phyloP scores from a whole-genome alignment of 2,329 filamentous ascomycete genomes.

The Colletotrichum sp. region DNA sequence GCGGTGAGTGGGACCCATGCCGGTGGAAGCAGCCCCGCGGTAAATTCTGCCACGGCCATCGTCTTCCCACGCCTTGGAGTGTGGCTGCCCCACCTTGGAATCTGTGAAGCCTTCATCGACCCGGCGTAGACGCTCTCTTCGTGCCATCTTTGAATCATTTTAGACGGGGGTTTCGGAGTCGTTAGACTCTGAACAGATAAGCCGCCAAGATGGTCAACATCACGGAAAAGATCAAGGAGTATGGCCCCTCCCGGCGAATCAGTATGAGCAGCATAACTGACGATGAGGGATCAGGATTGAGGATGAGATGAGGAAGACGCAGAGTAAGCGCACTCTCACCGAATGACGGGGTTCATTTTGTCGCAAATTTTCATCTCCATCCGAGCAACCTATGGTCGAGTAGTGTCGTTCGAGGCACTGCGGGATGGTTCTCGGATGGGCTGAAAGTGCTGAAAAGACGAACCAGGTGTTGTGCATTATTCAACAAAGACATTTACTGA shows the following conservation, averaged over 20 bases:
- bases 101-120: constrained; percentile 15
- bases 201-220: constrained; percentile 90
- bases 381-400: background rate
- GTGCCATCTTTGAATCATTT: background rate
- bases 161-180: background rate
- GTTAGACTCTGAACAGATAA: constrained; percentile 14
- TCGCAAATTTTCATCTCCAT: background rate
- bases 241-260: constrained; percentile 41
- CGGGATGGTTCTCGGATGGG: background rate
- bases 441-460: background rate
- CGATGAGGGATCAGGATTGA: constrained; percentile 75
- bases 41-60: constrained; percentile 14
- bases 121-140: background rate
- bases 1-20: constrained; percentile 10
- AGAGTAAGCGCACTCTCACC: constrained; percentile 69
- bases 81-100: constrained; percentile 18
- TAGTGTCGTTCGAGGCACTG: background rate
- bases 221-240: constrained; percentile 99
- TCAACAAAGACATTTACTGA: constrained; percentile 28
- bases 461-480: background rate
- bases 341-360: rapidly evolving
- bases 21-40: constrained; percentile 17
- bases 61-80: constrained; percentile 6
- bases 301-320: constrained; percentile 98
- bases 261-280: constrained; percentile 20